Evolutionary conservation across 306 rosid genomes (phyloP), one percentile per base, ranked within the genome.

Genomic region (Ammopiptanthus mongolicus): DNA sequence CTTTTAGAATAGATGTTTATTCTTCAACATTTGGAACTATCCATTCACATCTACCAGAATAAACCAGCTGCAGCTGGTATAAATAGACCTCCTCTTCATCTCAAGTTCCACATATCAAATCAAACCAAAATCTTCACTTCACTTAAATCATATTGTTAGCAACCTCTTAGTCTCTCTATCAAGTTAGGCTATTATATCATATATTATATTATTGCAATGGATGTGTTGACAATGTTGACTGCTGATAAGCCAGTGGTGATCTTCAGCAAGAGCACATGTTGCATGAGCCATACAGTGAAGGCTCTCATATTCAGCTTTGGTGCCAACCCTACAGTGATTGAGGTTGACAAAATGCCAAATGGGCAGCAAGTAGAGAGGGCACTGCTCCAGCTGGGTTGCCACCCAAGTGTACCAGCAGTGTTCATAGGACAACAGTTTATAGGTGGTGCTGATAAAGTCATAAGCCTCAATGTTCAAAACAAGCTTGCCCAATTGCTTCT

Each of bases 381-480:
- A 59, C 74, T 89, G 3, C 2, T 80, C 17, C 87, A 84, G 19
- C 55, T 84, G 11, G 86, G 87, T 3, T 82, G 90, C 34, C 48
- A 57, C 13, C 97, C 96, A 25, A 85, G 86, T 17, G 96, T 87
- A 2, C 96, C 91, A 0, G 93, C 88, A 0, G 87, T 91, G 57
- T 91, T 81, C 85, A 91, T 91, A 25, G 91, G 97, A 55, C 87
- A 91, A 63, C 69, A 83, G 60, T 82, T 91, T 18, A 68, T 91
- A 0, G 95, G 97, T 47, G 95, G 93, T 74, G 84, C 90, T 37
- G 85, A 83, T 76, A 82, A 81, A 76, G 52, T 88, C 36, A 62
- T 92, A 76, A 82, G 79, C 41, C 93, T 89, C 75, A 89, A 92
- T 25, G 75, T 87, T 75, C 84, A 77, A 57, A 91, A 85, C 59